These are phyloP conservation scores for Pneumocystis oryctolagi DNA, from an alignment of 1,139 yeast genomes.

Conservation along the genomic window DNA sequence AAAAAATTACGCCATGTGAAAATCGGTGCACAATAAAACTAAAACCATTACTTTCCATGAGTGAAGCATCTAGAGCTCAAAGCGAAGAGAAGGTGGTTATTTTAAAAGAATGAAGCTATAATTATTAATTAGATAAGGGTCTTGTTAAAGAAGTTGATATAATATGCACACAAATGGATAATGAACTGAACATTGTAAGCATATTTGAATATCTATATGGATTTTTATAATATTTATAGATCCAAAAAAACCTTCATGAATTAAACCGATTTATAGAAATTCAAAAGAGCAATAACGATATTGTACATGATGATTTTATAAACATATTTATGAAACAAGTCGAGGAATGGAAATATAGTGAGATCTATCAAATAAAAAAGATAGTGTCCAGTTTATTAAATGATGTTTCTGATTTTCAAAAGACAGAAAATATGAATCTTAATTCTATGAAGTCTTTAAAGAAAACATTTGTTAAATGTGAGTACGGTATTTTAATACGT, in stretches of 20 bases:
- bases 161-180: background rate
- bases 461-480: background rate
- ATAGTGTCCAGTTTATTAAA: background rate
- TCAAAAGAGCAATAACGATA: background rate
- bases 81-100: background rate
- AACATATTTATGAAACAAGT: background rate
- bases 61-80: slow-evolving; percentile 2
- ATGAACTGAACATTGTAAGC: slow-evolving; percentile 2
- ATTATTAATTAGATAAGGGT: background rate
- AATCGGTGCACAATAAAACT: background rate
- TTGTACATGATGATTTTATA: background rate
- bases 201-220: background rate
- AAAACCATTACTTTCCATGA: background rate
- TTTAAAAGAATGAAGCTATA: background rate
- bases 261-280: background rate
- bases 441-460: background rate
- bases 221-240: background rate
- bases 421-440: background rate
- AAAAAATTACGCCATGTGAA: background rate
- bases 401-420: background rate
- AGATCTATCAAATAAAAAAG: background rate
- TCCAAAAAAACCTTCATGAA: background rate
- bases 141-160: slow-evolving; percentile 6
- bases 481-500: background rate
- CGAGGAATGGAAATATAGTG: background rate